A percentile compares a stretch with the other conserved stretches of the same genome.
These are phyloP conservation scores for Coemansia sp. DNA, from an alignment of 192 early-diverging fungal species.

Conservation along the genomic window DNA sequence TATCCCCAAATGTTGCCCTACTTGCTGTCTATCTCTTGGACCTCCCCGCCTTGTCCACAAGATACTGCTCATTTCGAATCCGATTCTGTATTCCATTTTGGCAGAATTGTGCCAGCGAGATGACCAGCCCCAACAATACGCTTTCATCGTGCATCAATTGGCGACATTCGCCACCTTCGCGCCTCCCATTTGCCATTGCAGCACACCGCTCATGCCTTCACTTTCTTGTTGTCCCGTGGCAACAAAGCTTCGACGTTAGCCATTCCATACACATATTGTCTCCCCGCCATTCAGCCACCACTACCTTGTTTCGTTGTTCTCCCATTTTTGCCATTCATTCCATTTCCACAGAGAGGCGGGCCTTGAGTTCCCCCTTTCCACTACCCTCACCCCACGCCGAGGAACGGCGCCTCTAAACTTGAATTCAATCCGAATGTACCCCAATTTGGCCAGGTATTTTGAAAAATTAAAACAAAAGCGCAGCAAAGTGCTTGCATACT, in stretches of 20 bases:
- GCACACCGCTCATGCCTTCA: not conserved
- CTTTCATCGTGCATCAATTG: slow-evolving; percentile 9
- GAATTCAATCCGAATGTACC: not conserved
- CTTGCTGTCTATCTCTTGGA: not conserved
- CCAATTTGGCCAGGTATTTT: not conserved
- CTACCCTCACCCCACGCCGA: not conserved
- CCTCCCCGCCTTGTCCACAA: not conserved
- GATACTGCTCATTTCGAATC: not conserved
- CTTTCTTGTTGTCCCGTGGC: slow-evolving; percentile 1
- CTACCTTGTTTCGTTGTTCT: slow-evolving; percentile 1
- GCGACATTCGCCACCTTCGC: slow-evolving; percentile 15
- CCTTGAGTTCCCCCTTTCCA: not conserved
- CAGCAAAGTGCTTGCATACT: not conserved
- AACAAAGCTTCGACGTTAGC: slow-evolving; percentile 1
- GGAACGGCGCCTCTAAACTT: not conserved
- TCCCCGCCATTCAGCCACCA: slow-evolving; percentile 28
- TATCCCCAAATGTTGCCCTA: not conserved
- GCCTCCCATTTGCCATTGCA: slow-evolving; percentile 11
- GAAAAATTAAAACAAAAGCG: not conserved
- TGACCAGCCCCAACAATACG: not conserved
- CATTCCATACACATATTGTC: slow-evolving; percentile 8
- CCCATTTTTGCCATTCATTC: not conserved
- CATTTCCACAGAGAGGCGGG: not conserved
- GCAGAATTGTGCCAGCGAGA: not conserved
- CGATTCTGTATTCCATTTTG: not conserved